A percentile compares a stretch with the other conserved stretches of the same genome.
Conservation (phyloP, 495 filamentous ascomycete genomes). For the Penicillium canescens region DNA sequence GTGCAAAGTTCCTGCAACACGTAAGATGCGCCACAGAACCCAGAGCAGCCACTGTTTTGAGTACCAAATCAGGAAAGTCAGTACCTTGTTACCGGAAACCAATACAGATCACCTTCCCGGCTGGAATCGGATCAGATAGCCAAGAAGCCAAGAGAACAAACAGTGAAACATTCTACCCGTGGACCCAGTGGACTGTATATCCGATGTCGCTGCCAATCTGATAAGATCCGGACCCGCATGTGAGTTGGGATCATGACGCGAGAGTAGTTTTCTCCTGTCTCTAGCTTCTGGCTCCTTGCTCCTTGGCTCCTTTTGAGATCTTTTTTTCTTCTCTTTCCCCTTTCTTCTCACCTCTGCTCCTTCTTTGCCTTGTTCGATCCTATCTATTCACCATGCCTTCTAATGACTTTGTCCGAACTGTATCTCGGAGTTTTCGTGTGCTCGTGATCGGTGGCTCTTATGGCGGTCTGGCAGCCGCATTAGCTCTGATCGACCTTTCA, state of each 20-base stretch:
- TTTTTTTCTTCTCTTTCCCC: not conserved
- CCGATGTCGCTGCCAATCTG: constrained; percentile 12
- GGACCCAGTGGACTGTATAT: not conserved
- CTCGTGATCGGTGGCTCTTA: constrained; percentile 66
- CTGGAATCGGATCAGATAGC: constrained; percentile 7
- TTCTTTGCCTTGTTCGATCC: not conserved
- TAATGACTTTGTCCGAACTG: constrained; percentile 26
- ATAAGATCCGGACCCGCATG: constrained; percentile 8
- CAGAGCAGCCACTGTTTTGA: too few relatives aligned
- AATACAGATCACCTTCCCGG: not conserved
- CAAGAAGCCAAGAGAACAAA: constrained; percentile 1
- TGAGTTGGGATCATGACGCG: not conserved
- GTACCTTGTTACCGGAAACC: too few relatives aligned
- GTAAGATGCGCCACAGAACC: too few relatives aligned
- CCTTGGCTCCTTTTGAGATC: not conserved
- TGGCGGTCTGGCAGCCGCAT: constrained; percentile 57
- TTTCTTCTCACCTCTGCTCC: not conserved
- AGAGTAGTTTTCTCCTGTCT: not conserved
- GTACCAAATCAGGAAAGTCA: too few relatives aligned
- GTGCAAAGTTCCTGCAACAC: too few relatives aligned
- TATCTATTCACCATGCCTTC: constrained; percentile 28
- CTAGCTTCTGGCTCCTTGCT: not conserved
- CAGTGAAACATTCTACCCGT: not conserved
- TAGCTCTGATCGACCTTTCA: constrained; percentile 62
- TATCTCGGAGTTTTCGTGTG: constrained; percentile 37